These are phyloP conservation scores for Phaeosphaeriaceae sp. DNA, from an alignment of 2,329 filamentous ascomycete species.

Conservation along the genomic window DNA sequence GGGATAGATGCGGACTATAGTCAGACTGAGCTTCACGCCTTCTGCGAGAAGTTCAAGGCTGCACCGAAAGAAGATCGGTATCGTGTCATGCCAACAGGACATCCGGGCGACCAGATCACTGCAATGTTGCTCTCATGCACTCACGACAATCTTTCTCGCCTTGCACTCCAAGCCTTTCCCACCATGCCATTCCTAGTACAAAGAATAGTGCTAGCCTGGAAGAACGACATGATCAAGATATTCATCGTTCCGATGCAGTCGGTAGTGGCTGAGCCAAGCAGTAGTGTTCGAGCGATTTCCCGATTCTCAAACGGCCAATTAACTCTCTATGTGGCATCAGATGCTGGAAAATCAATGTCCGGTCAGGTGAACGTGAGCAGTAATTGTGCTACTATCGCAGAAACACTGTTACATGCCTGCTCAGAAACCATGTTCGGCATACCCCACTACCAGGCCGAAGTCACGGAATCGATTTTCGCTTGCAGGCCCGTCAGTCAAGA, in stretches of 20 bases:
- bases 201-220: constrained; percentile 42
- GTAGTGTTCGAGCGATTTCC: constrained; percentile 49
- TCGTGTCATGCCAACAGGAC: constrained; percentile 48
- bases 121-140: constrained; percentile 51
- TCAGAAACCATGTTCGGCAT: constrained; percentile 45
- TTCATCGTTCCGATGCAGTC: constrained; percentile 46
- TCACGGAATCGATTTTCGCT: constrained; percentile 43
- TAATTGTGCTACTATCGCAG: constrained; percentile 43
- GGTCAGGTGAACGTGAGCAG: constrained; percentile 42
- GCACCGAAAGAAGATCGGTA: constrained; percentile 54
- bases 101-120: constrained; percentile 56
- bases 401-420: constrained; percentile 45
- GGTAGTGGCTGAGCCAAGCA: constrained; percentile 35
- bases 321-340: constrained; percentile 42
- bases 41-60: constrained; percentile 54
- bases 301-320: constrained; percentile 37
- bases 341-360: constrained; percentile 29
- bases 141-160: constrained; percentile 41
- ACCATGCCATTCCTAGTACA: constrained; percentile 42
- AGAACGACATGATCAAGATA: constrained; percentile 40
- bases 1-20: constrained; percentile 57
- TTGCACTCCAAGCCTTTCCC: constrained; percentile 56
- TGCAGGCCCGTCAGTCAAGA: constrained; percentile 28
- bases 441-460: constrained; percentile 40
- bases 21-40: constrained; percentile 59